These are phyloP conservation scores for Vitis hybrid DNA, from an alignment of 177 flowering plant genomes.

Conservation along the genomic window DNA sequence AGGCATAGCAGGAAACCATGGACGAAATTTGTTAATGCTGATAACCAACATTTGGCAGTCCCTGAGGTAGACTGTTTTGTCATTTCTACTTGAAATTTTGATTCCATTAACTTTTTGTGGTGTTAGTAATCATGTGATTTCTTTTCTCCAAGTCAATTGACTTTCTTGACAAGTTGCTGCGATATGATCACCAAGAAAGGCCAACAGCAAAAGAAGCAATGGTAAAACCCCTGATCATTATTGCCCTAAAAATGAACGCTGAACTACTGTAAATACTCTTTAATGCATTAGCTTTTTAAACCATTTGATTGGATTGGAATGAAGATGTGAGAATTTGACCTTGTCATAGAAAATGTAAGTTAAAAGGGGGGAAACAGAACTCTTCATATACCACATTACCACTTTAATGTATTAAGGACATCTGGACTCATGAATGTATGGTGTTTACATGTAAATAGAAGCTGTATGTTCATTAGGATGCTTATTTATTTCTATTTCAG, in stretches of 20 bases:
- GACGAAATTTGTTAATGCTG: conserved; percentile 78
- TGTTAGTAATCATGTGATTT: not conserved
- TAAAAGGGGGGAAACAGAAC: too few relatives aligned
- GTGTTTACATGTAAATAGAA: not conserved
- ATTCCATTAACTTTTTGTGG: not conserved
- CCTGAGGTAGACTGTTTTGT: conserved; percentile 67
- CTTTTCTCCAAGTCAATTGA: conserved; percentile 65
- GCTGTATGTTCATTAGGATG: not conserved
- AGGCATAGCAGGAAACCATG: conserved; percentile 95
- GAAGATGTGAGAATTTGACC: not conserved
- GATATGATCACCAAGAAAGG: conserved; percentile 98
- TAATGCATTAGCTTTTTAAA: not conserved
- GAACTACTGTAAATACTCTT: not conserved
- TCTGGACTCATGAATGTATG: too few relatives aligned
- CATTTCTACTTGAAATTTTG: not conserved
- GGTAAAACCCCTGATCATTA: conserved; percentile 40
- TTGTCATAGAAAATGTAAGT: too few relatives aligned
- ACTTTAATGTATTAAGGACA: not conserved
- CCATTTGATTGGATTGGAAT: conserved; percentile 1
- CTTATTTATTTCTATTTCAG: not conserved
- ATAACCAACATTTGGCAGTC: conserved; percentile 89
- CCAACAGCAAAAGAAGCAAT: conserved; percentile 98
- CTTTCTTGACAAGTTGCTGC: conserved; percentile 89
- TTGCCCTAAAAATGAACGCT: not conserved
- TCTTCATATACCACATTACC: too few relatives aligned